These are phyloP conservation scores for Sapria himalayana DNA, from an alignment of 345 rosid species.

Conservation along the genomic window DNA sequence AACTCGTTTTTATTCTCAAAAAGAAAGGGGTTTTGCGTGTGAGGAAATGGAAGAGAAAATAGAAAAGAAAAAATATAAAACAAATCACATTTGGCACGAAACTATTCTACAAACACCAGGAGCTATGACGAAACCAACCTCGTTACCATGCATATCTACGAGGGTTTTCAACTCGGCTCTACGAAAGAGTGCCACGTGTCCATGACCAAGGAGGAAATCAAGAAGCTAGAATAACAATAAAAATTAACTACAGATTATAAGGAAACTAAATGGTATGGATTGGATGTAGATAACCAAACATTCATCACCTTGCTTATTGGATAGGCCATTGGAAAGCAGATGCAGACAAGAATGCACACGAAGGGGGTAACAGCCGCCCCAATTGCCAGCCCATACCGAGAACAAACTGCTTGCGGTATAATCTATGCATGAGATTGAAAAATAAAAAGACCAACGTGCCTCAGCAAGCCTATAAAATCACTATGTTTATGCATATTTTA, in stretches of 20 bases:
- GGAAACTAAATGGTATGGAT: background rate
- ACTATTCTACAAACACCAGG: too few species aligned
- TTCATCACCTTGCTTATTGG: constrained; percentile 83
- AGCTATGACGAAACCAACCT: constrained; percentile 51
- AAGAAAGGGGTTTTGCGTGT: too few species aligned
- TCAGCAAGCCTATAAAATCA: too few species aligned
- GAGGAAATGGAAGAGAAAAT: background rate
- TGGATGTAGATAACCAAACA: constrained; percentile 2
- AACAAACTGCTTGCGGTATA: constrained; percentile 83
- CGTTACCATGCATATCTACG: constrained; percentile 81
- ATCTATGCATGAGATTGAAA: too few species aligned
- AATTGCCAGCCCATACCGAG: constrained; percentile 85
- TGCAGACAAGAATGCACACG: constrained; percentile 72
- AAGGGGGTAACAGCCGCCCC: constrained; percentile 75
- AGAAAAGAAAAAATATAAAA: background rate
- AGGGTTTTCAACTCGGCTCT: constrained; percentile 99
- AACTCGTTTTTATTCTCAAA: too few species aligned
- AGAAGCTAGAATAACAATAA: constrained; percentile 30
- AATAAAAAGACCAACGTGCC: too few species aligned
- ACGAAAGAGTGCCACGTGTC: constrained; percentile 79
- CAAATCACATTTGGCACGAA: too few species aligned
- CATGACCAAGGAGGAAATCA: constrained; percentile 69
- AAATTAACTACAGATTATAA: background rate
- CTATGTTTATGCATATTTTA: too few species aligned
- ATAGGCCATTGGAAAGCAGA: constrained; percentile 80